phyloP scores from a whole-genome alignment of 1,139 yeast genomes.

The Kodamaea derodonti region DNA sequence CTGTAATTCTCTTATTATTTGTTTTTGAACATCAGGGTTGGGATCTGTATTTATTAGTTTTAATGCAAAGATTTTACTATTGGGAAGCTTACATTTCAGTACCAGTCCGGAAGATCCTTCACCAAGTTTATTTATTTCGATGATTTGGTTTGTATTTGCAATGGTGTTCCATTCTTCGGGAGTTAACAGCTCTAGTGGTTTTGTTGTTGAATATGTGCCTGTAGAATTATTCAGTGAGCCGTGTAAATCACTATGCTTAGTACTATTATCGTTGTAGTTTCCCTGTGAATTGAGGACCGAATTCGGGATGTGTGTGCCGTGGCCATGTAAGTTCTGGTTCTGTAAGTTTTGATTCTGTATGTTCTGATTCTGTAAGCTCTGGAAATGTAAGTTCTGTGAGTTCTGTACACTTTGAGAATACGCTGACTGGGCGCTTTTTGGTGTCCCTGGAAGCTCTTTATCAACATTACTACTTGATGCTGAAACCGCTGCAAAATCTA shows the following conservation, averaged over 20 bases:
- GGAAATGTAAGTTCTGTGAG: not conserved
- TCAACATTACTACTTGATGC: too few species aligned
- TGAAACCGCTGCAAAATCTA: conserved; percentile 28
- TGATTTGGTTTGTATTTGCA: conserved; percentile 55
- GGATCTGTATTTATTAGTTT: conserved; percentile 75
- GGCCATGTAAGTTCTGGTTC: not conserved
- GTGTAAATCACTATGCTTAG: too few species aligned
- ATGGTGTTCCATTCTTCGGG: conserved; percentile 76
- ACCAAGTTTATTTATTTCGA: conserved; percentile 68
- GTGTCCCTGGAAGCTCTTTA: not conserved
- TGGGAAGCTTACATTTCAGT: conserved; percentile 60
- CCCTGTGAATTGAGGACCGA: not conserved
- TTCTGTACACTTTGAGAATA: not conserved
- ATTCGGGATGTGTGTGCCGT: not conserved
- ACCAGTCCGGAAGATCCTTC: conserved; percentile 97
- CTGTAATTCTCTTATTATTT: conserved; percentile 83
- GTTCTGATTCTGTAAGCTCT: not conserved
- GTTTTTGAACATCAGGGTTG: conserved; percentile 79
- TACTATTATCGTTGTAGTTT: not conserved
- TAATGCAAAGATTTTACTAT: conserved; percentile 68
- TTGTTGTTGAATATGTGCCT: not conserved
- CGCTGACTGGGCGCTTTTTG: too few species aligned
- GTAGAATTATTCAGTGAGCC: not conserved
- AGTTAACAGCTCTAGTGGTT: conserved; percentile 50
- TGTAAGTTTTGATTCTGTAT: not conserved